These are phyloP conservation scores for Alternaria brassicae DNA, from an alignment of 2,329 filamentous ascomycete genomes.

Conservation along the genomic window DNA sequence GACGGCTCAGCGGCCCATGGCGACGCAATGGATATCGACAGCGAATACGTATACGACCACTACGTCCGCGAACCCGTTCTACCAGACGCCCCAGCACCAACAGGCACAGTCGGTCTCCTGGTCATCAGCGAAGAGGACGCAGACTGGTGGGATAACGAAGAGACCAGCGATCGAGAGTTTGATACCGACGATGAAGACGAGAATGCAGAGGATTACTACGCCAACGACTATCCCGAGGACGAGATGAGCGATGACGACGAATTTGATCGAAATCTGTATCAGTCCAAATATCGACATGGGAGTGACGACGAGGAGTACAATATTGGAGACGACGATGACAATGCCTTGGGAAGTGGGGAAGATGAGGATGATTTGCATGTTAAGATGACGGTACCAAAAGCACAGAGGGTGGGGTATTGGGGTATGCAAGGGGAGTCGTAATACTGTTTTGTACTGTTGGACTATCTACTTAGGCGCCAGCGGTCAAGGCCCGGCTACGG, in stretches of 20 bases:
- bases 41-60: slow-evolving; percentile 68
- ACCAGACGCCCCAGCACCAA: slow-evolving; percentile 43
- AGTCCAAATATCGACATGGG: slow-evolving; percentile 45
- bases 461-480: neutral
- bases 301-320: slow-evolving; percentile 53
- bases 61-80: slow-evolving; percentile 60
- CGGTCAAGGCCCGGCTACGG: too few species aligned
- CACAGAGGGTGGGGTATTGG: slow-evolving; percentile 34
- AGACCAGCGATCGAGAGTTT: slow-evolving; percentile 60
- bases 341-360: slow-evolving; percentile 31
- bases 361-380: slow-evolving; percentile 43
- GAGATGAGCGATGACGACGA: slow-evolving; percentile 77
- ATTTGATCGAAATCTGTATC: slow-evolving; percentile 57
- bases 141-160: slow-evolving; percentile 65
- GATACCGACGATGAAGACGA: slow-evolving; percentile 69
- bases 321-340: slow-evolving; percentile 24
- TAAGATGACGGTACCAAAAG: slow-evolving; percentile 37
- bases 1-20: slow-evolving; percentile 9
- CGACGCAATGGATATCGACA: slow-evolving; percentile 49
- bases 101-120: slow-evolving; percentile 53
- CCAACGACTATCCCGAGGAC: slow-evolving; percentile 81
- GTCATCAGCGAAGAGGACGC: slow-evolving; percentile 61
- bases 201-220: slow-evolving; percentile 78
- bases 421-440: slow-evolving; percentile 27
- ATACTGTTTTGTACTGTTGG: too few species aligned